Conservation (phyloP, 1,284 basidiomycete species). For the Athelia sp. region DNA sequence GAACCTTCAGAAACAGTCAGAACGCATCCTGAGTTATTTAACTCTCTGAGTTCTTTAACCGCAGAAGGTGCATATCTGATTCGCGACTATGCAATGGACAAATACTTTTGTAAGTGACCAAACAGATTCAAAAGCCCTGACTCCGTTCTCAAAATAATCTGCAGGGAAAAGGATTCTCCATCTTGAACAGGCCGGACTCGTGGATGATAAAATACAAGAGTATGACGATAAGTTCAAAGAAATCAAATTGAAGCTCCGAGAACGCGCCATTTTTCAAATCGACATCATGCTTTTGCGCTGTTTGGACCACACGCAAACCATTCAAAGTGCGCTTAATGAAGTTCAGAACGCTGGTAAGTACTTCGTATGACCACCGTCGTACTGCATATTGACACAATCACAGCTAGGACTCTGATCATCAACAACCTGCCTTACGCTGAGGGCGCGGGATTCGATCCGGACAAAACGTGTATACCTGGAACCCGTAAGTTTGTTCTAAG, state of each 20-base stretch:
- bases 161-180: background rate
- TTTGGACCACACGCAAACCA: no score
- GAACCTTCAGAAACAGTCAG: slow-evolving; percentile 2
- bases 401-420: no score
- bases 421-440: background rate
- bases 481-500: no score
- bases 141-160: no score
- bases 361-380: no score
- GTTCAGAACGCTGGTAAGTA: no score
- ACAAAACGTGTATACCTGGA: no score
- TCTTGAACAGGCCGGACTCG: no score
- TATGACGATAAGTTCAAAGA: background rate
- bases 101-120: slow-evolving; percentile 7
- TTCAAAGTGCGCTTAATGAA: no score
- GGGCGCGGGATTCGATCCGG: no score
- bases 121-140: no score
- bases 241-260: background rate
- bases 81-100: slow-evolving; percentile 11
- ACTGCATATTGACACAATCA: no score
- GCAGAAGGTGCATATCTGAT: slow-evolving; percentile 14
- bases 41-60: slow-evolving; percentile 6
- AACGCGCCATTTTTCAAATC: background rate
- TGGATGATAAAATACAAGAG: background rate
- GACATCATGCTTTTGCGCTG: background rate
- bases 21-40: slow-evolving; percentile 6